phyloP scores from a whole-genome alignment of 257 asterid species.

The Rubia yunnanensis region DNA sequence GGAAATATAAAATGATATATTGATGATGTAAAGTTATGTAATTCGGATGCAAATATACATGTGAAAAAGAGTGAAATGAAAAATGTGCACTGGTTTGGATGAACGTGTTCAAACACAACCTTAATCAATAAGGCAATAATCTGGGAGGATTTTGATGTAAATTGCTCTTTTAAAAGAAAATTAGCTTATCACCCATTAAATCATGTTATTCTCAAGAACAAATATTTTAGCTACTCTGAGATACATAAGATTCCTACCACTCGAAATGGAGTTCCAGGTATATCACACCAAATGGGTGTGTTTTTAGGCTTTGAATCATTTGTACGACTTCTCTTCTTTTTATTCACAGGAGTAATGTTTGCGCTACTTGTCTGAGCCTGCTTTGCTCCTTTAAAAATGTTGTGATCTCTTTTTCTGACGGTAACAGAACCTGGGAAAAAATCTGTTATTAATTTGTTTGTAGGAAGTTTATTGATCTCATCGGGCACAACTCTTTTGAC shows the following conservation, averaged over 20 bases:
- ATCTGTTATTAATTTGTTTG: slow-evolving; percentile 78
- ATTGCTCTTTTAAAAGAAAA: background rate
- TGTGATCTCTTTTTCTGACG: slow-evolving; percentile 26
- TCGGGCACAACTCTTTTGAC: slow-evolving; percentile 26
- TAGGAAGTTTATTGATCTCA: slow-evolving; percentile 28
- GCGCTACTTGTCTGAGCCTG: slow-evolving; percentile 23
- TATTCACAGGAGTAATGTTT: slow-evolving; percentile 23
- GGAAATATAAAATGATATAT: too few species aligned
- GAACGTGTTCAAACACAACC: background rate
- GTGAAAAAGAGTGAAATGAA: too few species aligned
- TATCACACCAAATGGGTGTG: slow-evolving; percentile 70
- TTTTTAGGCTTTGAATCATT: slow-evolving; percentile 52
- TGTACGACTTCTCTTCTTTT: slow-evolving; percentile 28
- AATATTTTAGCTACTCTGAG: background rate
- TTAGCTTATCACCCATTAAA: background rate
- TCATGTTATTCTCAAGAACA: background rate
- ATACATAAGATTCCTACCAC: slow-evolving; percentile 40
- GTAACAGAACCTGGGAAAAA: slow-evolving; percentile 48
- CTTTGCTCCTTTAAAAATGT: slow-evolving; percentile 23
- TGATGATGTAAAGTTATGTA: too few species aligned
- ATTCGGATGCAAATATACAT: too few species aligned
- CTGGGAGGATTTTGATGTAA: background rate
- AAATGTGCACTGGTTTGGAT: too few species aligned
- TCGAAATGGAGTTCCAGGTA: slow-evolving; percentile 87
- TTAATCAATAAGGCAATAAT: background rate